Percentiles rank a stretch among this genome's conserved stretches.
These are phyloP conservation scores for Fusarium decemcellulare DNA, from an alignment of 2,329 filamentous ascomycete genomes.

Conservation along the genomic window DNA sequence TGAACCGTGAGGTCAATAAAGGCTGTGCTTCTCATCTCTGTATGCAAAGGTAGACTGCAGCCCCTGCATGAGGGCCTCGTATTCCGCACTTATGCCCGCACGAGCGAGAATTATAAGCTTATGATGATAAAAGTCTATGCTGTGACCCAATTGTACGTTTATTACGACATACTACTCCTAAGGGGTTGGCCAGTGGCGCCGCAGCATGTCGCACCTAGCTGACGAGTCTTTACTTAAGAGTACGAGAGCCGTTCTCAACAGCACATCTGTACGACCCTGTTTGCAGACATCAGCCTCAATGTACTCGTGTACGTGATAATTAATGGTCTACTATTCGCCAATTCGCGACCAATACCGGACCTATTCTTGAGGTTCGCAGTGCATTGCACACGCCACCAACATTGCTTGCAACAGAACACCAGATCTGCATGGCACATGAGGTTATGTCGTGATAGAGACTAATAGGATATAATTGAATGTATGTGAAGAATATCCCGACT, in stretches of 20 bases:
- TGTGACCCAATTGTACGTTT: background rate
- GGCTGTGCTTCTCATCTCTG: background rate
- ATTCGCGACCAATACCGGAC: background rate
- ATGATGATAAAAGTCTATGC: background rate
- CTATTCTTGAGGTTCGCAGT: too few relatives aligned
- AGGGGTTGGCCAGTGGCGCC: background rate
- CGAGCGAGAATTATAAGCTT: background rate
- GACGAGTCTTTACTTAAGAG: background rate
- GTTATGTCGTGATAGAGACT: too few relatives aligned
- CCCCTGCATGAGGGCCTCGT: background rate
- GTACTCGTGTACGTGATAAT: background rate
- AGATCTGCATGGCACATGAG: too few relatives aligned
- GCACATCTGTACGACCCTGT: background rate
- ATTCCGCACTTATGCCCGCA: background rate
- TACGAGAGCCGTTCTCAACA: background rate
- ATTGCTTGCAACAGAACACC: too few relatives aligned
- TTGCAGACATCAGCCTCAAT: too few relatives aligned
- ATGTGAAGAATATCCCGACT: too few relatives aligned
- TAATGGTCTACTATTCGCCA: too few relatives aligned
- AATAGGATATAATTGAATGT: too few relatives aligned
- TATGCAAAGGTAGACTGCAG: background rate
- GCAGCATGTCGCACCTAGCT: background rate
- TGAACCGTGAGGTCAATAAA: background rate
- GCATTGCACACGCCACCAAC: too few relatives aligned
- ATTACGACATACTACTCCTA: background rate